phyloP scores from a whole-genome alignment of 2,329 filamentous ascomycete genomes.

The Pyricularia pennisetigena region DNA sequence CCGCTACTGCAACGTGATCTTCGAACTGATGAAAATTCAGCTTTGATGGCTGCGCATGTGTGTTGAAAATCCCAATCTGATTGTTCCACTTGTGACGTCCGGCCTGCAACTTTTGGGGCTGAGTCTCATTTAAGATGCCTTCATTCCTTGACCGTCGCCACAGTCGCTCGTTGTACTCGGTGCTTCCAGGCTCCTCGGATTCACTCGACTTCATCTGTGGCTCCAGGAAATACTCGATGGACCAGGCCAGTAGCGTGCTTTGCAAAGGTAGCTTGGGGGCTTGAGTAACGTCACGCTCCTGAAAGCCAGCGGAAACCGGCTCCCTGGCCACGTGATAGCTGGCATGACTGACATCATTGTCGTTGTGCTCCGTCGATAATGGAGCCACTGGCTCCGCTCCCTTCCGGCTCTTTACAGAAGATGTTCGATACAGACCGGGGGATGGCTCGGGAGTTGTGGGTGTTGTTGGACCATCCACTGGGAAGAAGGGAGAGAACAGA shows the following conservation, averaged over 20 bases:
- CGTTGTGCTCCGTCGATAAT: slow-evolving; percentile 62
- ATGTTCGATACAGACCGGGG: slow-evolving; percentile 24
- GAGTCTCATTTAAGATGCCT: slow-evolving; percentile 81
- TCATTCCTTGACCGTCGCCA: slow-evolving; percentile 93
- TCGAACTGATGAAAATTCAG: slow-evolving; percentile 98
- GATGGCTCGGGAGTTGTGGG: slow-evolving; percentile 21
- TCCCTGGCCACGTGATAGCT: slow-evolving; percentile 67
- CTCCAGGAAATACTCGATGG: slow-evolving; percentile 93
- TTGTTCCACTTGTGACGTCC: slow-evolving; percentile 82
- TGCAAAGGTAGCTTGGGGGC: slow-evolving; percentile 61
- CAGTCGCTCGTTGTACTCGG: slow-evolving; percentile 89
- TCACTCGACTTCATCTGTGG: slow-evolving; percentile 97
- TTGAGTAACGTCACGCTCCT: slow-evolving; percentile 48
- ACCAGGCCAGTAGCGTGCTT: slow-evolving; percentile 89
- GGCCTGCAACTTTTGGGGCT: slow-evolving; percentile 84
- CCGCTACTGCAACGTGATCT: slow-evolving; percentile 85
- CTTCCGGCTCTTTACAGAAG: slow-evolving; percentile 29
- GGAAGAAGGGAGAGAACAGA: slow-evolving; percentile 49
- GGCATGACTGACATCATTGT: slow-evolving; percentile 54
- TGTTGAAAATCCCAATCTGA: slow-evolving; percentile 74
- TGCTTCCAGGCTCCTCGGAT: slow-evolving; percentile 89
- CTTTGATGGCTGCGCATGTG: slow-evolving; percentile 78
- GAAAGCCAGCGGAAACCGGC: slow-evolving; percentile 70
- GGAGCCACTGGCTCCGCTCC: slow-evolving; percentile 29
- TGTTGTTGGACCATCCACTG: slow-evolving; percentile 26